phyloP scores from a whole-genome alignment of 2,329 filamentous ascomycete species.

The Keithomyces neogunnii region DNA sequence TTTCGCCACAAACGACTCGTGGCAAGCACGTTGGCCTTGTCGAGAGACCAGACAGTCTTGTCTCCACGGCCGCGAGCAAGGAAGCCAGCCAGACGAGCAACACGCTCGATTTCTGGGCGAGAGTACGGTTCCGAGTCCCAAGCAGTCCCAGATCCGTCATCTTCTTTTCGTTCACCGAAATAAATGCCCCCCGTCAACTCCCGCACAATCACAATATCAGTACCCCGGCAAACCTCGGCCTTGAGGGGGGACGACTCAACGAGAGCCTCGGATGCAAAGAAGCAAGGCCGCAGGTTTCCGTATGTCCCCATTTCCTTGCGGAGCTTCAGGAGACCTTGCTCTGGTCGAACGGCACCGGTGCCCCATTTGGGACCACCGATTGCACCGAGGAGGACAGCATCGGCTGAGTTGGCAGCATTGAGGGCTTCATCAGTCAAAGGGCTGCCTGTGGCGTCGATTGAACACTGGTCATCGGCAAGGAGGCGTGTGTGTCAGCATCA shows the following conservation, averaged over 20 bases:
- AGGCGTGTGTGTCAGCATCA: neutral
- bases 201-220: constrained; percentile 86
- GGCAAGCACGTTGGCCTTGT: constrained; percentile 95
- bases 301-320: constrained; percentile 92
- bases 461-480: constrained; percentile 50
- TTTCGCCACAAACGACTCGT: constrained; percentile 85
- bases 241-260: constrained; percentile 82
- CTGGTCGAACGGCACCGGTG: constrained; percentile 76
- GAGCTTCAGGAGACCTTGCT: constrained; percentile 83
- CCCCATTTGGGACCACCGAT: constrained; percentile 98
- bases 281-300: constrained; percentile 92
- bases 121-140: constrained; percentile 85
- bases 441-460: constrained; percentile 72
- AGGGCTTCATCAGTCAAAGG: constrained; percentile 80
- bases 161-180: constrained; percentile 74
- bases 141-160: constrained; percentile 63
- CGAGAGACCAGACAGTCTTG: constrained; percentile 69
- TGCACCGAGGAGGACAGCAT: constrained; percentile 85
- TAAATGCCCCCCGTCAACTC: constrained; percentile 92
- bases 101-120: constrained; percentile 75
- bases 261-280: constrained; percentile 82
- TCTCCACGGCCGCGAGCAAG: constrained; percentile 68
- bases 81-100: constrained; percentile 73
- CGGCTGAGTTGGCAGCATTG: constrained; percentile 70
- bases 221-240: constrained; percentile 72